These are phyloP conservation scores for Zoysia japonica DNA, from an alignment of 176 grass and related monocot genomes.

Conservation along the genomic window DNA sequence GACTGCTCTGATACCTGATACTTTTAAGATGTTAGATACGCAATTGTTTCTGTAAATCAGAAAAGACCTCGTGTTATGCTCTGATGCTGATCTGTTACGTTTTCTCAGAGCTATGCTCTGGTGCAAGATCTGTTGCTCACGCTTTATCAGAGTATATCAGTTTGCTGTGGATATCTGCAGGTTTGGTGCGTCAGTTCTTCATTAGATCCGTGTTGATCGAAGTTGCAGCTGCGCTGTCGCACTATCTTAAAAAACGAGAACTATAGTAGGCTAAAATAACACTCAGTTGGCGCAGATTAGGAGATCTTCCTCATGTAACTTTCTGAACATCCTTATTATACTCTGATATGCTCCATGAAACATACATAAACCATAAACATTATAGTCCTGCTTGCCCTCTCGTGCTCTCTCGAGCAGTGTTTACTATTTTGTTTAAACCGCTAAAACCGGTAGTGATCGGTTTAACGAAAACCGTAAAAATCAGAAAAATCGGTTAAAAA, in stretches of 20 bases:
- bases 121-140: background rate
- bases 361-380: slow-evolving; percentile 4
- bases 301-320: slow-evolving; percentile 18
- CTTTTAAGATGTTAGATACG: background rate
- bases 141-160: slow-evolving; percentile 18
- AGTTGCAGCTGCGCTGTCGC: slow-evolving; percentile 25
- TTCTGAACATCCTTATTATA: slow-evolving; percentile 2
- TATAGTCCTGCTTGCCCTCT: slow-evolving; percentile 22
- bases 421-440: no score
- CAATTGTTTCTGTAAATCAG: background rate
- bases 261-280: background rate
- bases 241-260: slow-evolving; percentile 18
- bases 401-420: background rate
- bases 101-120: background rate
- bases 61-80: background rate
- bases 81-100: background rate
- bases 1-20: background rate
- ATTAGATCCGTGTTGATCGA: slow-evolving; percentile 30
- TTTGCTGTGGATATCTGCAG: background rate
- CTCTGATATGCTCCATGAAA: slow-evolving; percentile 17
- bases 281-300: slow-evolving; percentile 7
- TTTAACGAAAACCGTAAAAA: no score
- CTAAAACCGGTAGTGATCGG: no score
- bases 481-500: no score
- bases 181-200: background rate